Evolutionary conservation across 768 basidiomycete genomes (phyloP).

Genomic region (Rhizopogon vesiculosus): DNA sequence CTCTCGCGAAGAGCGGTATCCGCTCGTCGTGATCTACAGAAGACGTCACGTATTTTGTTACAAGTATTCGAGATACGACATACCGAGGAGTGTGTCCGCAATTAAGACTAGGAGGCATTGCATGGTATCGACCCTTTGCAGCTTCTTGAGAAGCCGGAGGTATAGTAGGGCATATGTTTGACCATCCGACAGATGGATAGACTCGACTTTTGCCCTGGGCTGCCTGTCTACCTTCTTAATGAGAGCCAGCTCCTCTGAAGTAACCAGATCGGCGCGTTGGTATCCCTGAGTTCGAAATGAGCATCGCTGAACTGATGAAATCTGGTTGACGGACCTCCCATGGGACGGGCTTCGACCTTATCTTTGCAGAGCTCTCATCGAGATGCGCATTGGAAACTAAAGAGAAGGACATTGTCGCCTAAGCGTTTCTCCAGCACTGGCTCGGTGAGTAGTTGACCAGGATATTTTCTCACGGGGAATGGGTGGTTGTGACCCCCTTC

Average conservation of each 20-base stretch:
- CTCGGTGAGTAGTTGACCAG: background rate
- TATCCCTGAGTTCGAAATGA: slow-evolving; percentile 61
- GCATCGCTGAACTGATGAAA: background rate
- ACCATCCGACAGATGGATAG: slow-evolving; percentile 78
- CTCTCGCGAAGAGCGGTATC: slow-evolving; percentile 65
- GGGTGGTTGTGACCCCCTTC: slow-evolving; percentile 4
- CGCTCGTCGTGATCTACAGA: slow-evolving; percentile 80
- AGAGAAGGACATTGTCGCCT: slow-evolving; percentile 58
- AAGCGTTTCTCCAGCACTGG: too few relatives aligned
- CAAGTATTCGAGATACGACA: slow-evolving; percentile 13
- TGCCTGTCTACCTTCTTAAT: slow-evolving; percentile 91
- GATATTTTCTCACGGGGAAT: background rate
- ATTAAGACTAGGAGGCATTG: slow-evolving; percentile 84
- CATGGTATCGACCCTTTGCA: slow-evolving; percentile 82
- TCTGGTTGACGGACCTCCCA: slow-evolving; percentile 72
- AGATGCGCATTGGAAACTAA: slow-evolving; percentile 81
- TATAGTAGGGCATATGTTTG: slow-evolving; percentile 83
- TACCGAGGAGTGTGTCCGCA: slow-evolving; percentile 82
- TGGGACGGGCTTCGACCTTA: slow-evolving; percentile 85
- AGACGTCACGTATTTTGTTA: background rate
- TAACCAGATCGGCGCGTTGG: slow-evolving; percentile 89
- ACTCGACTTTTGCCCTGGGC: slow-evolving; percentile 66
- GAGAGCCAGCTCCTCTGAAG: slow-evolving; percentile 77
- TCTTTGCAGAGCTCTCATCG: slow-evolving; percentile 84
- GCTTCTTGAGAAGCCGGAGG: slow-evolving; percentile 82